Conservation (phyloP, 2,329 filamentous ascomycete species). For the Helicocarpus griseus region DNA sequence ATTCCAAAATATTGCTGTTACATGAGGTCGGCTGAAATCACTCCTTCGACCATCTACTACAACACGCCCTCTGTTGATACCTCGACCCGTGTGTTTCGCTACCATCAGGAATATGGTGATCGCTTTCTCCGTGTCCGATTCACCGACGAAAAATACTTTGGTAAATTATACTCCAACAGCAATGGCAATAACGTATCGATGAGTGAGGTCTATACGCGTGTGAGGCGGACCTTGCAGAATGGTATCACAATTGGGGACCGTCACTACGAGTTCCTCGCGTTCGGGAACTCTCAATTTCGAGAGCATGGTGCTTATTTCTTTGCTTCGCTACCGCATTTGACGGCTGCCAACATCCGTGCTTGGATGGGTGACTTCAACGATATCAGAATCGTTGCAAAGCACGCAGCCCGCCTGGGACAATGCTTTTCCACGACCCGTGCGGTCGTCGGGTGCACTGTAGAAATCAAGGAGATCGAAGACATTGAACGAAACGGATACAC, state of each 20-base stretch:
- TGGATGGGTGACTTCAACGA: constrained; percentile 82
- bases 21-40: constrained; percentile 68
- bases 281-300: constrained; percentile 88
- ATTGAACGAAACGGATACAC: constrained; percentile 57
- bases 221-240: constrained; percentile 60
- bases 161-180: constrained; percentile 45
- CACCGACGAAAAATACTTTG: constrained; percentile 62
- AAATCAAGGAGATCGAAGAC: constrained; percentile 54
- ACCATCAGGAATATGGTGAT: constrained; percentile 59
- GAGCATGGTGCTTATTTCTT: constrained; percentile 94
- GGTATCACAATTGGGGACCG: constrained; percentile 77
- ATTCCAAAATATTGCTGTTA: constrained; percentile 65
- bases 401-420: constrained; percentile 80
- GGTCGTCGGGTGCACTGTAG: constrained; percentile 53
- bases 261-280: constrained; percentile 81
- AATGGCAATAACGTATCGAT: constrained; percentile 45
- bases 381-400: constrained; percentile 78
- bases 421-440: constrained; percentile 89
- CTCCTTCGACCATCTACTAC: constrained; percentile 73
- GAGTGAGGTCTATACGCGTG: constrained; percentile 63
- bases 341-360: constrained; percentile 64
- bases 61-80: constrained; percentile 71
- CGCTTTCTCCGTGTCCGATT: constrained; percentile 86
- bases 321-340: constrained; percentile 55
- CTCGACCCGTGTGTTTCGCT: constrained; percentile 76